phyloP scores from a whole-genome alignment of 345 rosid genomes.

The Aquilaria malaccensis region DNA sequence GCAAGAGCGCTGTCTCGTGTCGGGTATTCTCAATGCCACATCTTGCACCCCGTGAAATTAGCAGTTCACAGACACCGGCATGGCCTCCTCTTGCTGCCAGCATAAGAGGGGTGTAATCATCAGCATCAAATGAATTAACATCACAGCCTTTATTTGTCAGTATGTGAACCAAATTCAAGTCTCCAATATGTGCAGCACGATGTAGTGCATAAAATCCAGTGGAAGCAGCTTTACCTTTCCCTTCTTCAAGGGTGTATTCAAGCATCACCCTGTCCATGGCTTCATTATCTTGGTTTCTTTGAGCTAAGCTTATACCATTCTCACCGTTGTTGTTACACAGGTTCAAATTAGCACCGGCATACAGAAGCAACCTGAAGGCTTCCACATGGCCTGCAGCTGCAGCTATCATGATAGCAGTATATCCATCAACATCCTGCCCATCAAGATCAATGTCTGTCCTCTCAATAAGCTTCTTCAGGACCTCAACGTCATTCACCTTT shows the following conservation, averaged over 20 bases:
- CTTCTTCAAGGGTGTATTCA: constrained; percentile 33
- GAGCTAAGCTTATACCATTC: constrained; percentile 32
- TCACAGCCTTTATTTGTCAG: constrained; percentile 29
- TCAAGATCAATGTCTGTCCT: constrained; percentile 26
- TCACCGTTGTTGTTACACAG: constrained; percentile 30
- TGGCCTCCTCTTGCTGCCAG: constrained; percentile 52
- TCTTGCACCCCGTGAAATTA: constrained; percentile 37
- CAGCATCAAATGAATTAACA: constrained; percentile 40
- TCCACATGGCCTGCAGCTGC: constrained; percentile 38
- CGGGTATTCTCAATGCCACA: constrained; percentile 28
- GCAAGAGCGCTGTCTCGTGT: constrained; percentile 45
- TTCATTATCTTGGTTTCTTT: constrained; percentile 20
- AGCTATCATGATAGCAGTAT: constrained; percentile 43
- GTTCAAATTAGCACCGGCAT: constrained; percentile 47
- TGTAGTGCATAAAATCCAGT: constrained; percentile 42
- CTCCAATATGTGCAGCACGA: constrained; percentile 42
- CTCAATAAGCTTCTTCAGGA: constrained; percentile 26
- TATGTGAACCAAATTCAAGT: constrained; percentile 26
- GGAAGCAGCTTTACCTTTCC: constrained; percentile 8
- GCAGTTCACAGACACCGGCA: constrained; percentile 27
- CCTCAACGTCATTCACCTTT: constrained; percentile 31
- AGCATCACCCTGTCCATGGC: constrained; percentile 32
- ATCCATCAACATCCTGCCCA: constrained; percentile 38
- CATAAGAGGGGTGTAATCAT: constrained; percentile 55
- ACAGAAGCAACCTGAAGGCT: constrained; percentile 36